Conservation (phyloP, 176 grass and related monocot species). For the Chrysopogon serrulatus region DNA sequence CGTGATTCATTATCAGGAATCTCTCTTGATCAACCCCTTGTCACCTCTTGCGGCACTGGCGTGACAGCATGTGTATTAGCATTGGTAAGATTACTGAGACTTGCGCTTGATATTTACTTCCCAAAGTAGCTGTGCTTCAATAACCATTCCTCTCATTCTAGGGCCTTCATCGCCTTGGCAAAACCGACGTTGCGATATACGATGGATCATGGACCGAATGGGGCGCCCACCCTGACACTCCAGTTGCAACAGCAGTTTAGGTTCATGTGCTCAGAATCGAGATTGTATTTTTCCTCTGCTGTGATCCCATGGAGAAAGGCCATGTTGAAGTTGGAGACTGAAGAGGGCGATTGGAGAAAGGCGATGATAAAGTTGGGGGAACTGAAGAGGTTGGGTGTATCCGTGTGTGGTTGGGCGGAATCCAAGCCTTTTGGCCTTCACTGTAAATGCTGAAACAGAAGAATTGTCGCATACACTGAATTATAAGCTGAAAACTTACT, state of each 20-base stretch:
- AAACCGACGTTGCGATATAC: constrained; percentile 63
- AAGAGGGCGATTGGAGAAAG: background rate
- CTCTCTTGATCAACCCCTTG: constrained; percentile 66
- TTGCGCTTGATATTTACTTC: background rate
- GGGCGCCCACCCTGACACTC: constrained; percentile 69
- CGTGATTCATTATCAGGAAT: constrained; percentile 50
- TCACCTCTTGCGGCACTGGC: constrained; percentile 83
- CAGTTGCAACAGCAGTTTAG: constrained; percentile 51
- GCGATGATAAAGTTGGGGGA: background rate
- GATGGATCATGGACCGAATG: constrained; percentile 94
- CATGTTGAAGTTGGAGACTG: background rate
- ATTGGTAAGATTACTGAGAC: constrained; percentile 45
- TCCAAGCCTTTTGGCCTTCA: background rate
- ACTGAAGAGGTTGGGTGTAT: background rate
- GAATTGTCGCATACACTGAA: background rate
- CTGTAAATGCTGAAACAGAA: constrained; percentile 32
- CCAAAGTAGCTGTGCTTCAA: background rate
- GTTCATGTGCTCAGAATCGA: background rate
- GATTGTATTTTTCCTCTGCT: background rate
- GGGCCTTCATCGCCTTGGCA: constrained; percentile 82
- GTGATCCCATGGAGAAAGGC: background rate
- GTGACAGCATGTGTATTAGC: constrained; percentile 91
- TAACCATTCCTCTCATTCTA: constrained; percentile 16
- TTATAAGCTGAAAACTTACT: background rate
- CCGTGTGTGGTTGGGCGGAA: background rate